phyloP scores from a whole-genome alignment of 257 asterid species.

The Capsicum baccatum region DNA sequence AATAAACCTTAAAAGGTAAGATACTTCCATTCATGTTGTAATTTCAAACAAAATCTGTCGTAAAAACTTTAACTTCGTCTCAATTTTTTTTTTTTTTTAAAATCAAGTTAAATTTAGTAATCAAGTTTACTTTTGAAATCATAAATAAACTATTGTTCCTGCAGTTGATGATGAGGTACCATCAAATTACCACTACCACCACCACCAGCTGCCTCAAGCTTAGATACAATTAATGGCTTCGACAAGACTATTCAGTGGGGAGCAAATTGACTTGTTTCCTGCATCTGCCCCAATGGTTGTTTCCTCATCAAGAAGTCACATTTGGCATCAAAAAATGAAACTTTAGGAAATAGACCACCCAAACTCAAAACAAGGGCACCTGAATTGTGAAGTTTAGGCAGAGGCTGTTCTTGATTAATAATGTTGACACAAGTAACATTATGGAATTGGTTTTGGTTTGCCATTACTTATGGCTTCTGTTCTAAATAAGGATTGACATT shows the following conservation, averaged over 20 bases:
- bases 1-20: too few relatives aligned
- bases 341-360: constrained; percentile 28
- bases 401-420: constrained; percentile 41
- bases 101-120: too few relatives aligned
- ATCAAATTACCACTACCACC: too few relatives aligned
- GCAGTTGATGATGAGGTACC: too few relatives aligned
- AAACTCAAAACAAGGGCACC: constrained; percentile 15
- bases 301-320: constrained; percentile 30
- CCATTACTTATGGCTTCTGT: constrained; percentile 30
- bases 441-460: constrained; percentile 32
- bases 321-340: constrained; percentile 37
- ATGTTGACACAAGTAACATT: constrained; percentile 32
- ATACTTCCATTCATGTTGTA: too few relatives aligned
- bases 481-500: constrained; percentile 31
- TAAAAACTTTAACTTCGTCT: too few relatives aligned
- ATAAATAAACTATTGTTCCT: too few relatives aligned
- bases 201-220: too few relatives aligned
- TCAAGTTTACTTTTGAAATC: background rate
- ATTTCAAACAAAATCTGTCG: too few relatives aligned
- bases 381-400: constrained; percentile 43
- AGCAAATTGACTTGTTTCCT: background rate
- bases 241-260: constrained; percentile 27
- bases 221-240: too few relatives aligned
- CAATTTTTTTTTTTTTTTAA: too few relatives aligned
- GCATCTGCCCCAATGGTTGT: constrained; percentile 29